Conservation (phyloP, 768 basidiomycete genomes). For the Lentinula sp. region DNA sequence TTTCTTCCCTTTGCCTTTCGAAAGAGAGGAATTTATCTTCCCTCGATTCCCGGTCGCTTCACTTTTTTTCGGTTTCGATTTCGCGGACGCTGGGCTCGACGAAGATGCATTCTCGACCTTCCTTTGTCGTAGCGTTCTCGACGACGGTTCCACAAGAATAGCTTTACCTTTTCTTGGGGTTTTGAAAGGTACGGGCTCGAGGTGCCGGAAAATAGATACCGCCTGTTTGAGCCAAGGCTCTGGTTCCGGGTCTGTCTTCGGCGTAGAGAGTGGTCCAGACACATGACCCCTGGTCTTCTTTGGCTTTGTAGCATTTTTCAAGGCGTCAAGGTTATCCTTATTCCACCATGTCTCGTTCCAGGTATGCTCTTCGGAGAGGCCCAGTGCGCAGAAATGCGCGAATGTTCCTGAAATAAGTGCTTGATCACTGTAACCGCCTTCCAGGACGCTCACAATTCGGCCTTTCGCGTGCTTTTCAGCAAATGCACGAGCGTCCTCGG, state of each 20-base stretch:
- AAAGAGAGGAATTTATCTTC: not conserved
- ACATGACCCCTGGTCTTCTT: conserved; percentile 53
- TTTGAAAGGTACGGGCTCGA: conserved; percentile 27
- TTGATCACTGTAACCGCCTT: conserved; percentile 92
- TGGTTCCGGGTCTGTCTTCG: conserved; percentile 17
- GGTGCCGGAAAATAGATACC: conserved; percentile 36
- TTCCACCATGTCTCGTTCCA: conserved; percentile 55
- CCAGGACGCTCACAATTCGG: conserved; percentile 79
- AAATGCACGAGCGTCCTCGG: conserved; percentile 61
- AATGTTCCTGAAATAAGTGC: conserved; percentile 80
- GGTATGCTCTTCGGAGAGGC: conserved; percentile 19
- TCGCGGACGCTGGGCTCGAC: conserved; percentile 14
- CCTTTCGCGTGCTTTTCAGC: conserved; percentile 62
- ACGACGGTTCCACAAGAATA: conserved; percentile 22
- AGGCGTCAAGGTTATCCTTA: conserved; percentile 52
- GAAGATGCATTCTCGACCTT: conserved; percentile 22
- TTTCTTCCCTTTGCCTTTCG: not conserved
- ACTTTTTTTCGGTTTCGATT: conserved; percentile 1
- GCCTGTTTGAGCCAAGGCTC: conserved; percentile 61
- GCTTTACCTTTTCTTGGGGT: conserved; percentile 14
- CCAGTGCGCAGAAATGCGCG: conserved; percentile 73
- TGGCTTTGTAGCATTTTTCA: conserved; percentile 62
- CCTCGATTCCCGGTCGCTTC: conserved; percentile 9
- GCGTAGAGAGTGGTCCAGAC: conserved; percentile 25
- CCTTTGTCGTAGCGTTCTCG: conserved; percentile 45